Percentiles rank a stretch among this genome's conserved stretches.
Conservation (phyloP, 2,329 filamentous ascomycete genomes). For the Cladosporium sp. region DNA sequence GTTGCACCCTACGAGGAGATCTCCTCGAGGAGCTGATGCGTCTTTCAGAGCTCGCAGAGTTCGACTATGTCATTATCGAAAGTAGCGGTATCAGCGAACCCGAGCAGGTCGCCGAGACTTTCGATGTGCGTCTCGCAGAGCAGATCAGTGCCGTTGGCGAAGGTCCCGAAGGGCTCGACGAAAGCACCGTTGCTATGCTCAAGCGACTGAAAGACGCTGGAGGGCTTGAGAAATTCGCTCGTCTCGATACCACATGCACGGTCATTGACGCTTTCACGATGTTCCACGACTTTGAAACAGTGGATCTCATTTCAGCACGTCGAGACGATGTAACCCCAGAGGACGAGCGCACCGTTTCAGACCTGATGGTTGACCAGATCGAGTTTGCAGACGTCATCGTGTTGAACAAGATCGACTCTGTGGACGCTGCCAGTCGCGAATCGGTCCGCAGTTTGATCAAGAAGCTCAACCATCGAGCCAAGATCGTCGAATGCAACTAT, state of each 20-base stretch:
- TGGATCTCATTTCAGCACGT: constrained; percentile 65
- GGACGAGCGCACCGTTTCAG: constrained; percentile 72
- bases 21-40: constrained; percentile 68
- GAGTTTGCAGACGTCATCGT: constrained; percentile 75
- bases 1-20: constrained; percentile 71
- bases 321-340: constrained; percentile 62
- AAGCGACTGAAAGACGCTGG: constrained; percentile 50
- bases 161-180: constrained; percentile 26
- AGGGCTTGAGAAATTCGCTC: constrained; percentile 65
- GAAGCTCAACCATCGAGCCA: constrained; percentile 66
- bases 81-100: constrained; percentile 72
- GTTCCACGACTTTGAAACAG: constrained; percentile 69
- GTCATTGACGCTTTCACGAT: constrained; percentile 74
- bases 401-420: constrained; percentile 68
- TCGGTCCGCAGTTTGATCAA: constrained; percentile 35
- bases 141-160: constrained; percentile 35
- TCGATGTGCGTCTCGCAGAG: constrained; percentile 56
- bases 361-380: constrained; percentile 75
- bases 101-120: constrained; percentile 73
- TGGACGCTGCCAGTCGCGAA: constrained; percentile 45
- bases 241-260: constrained; percentile 70
- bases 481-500: constrained; percentile 61
- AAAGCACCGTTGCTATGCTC: constrained; percentile 28
- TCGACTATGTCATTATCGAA: constrained; percentile 73
- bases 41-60: constrained; percentile 60